Base-by-base conservation (phyloP, 1,139 yeast genomes). In the Saccharomyces hybrid region DNA sequence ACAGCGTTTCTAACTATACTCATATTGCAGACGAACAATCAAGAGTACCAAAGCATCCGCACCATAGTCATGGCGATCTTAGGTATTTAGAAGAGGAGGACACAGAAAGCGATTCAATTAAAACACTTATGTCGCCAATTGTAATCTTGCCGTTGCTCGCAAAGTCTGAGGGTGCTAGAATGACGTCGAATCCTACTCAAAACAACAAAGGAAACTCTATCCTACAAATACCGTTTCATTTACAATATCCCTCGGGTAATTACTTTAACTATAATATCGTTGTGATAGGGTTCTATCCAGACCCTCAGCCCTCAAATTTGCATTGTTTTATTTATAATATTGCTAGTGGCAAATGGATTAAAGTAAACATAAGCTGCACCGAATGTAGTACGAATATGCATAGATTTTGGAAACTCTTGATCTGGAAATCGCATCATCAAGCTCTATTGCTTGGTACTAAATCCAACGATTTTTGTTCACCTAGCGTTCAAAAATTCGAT, bases 371-470 rank as follows among this genome's bases (percentile, higher is more conserved):
- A 2, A 75, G 74, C 52, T 83, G 88, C 64, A 57, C 59, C 25
- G 75, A 77, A 55, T 83, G 79, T 59, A 80, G 77, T 51, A 72
- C 75, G 50, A 79, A 80, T 25, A 74, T 79, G 7, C 86, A 84
- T 64, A 71, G 85, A 51, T 77, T 83, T 55, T 81, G 88, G 82
- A 83, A 82, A 57, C 82, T 86, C 0, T 83, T 79, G 67, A 82
- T 82, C 0, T 86, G 93, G 93, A 79, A 78, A 51, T 83, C 90
- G 0, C 93, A 85, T 68, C 91, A 85, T 64, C 83, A 82, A 64
- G 82, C 84, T 3, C 75, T 79, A 6, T 70, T 80, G 51, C 66
- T 81, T 54, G 93, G 89, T 0, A 68, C 75, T 5, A 56, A 60
- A 49, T 70, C 75, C 25, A 76, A 82, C 25, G 76, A 81, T 4